Conservation (phyloP, 805 yeast species). For the Ogataea zsoltii region DNA sequence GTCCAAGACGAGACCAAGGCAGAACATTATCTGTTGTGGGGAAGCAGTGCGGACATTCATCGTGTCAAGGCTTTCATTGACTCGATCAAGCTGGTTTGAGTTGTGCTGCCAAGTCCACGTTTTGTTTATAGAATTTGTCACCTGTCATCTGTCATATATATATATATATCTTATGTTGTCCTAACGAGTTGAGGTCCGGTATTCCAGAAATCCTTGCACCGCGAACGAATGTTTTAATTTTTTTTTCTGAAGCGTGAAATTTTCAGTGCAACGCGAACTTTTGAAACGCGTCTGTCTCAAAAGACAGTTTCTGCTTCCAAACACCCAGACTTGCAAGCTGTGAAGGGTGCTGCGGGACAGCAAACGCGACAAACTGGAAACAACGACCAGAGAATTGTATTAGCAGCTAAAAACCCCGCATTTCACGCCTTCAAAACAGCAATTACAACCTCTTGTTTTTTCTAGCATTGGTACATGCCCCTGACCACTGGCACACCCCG, state of each 20-base stretch:
- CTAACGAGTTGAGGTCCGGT: too few species aligned
- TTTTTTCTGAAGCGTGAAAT: neutral
- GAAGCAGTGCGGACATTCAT: conserved; percentile 27
- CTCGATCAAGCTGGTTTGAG: conserved; percentile 9
- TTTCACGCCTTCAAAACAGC: too few species aligned
- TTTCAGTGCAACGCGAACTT: neutral
- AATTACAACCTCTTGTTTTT: too few species aligned
- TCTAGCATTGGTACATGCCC: neutral
- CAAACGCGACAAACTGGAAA: neutral
- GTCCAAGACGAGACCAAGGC: conserved; percentile 21
- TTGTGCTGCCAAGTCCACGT: too few species aligned
- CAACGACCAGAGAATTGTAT: neutral
- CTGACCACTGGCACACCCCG: neutral
- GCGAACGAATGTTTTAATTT: neutral
- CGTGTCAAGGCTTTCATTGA: conserved; percentile 25
- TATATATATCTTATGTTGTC: too few species aligned
- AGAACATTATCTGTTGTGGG: conserved; percentile 33
- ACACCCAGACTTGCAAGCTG: neutral
- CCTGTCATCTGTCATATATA: too few species aligned
- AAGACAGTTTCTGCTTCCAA: neutral
- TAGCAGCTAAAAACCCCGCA: too few species aligned
- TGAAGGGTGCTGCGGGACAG: neutral
- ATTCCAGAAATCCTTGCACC: conserved; percentile 15
- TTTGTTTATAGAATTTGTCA: too few species aligned
- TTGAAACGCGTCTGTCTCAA: conserved; percentile 7